Base-by-base conservation (phyloP, 2,329 filamentous ascomycete species). In the Aspergillus tanneri region DNA sequence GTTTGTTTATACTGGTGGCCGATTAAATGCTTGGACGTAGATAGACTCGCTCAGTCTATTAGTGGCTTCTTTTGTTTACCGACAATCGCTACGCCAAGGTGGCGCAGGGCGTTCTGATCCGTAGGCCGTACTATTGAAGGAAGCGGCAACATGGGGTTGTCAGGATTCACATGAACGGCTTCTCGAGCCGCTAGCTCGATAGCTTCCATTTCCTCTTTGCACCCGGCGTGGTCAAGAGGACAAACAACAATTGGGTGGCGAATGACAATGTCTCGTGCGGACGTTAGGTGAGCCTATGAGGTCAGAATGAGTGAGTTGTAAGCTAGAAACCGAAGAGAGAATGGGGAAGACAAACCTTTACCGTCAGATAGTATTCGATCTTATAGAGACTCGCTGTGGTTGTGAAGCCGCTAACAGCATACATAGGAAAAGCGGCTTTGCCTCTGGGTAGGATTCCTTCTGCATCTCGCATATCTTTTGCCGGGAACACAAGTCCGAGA, bases 191-290 rank as follows among this genome's bases (percentile, higher is more conserved):
- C 88, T 71, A 96, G 90, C 66, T 96, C 91, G 55, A 99, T 97
- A 28, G 91, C 91, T 62, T 96, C 91, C 90, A 99, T 96, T 73
- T 97, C 93, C 66, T 96, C 91, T 69, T 95, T 96, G 73, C 93
- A 99, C 12, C 87, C 88, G 57, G 95, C 89, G 64, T 96, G 90
- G 64, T 99, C 93, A 53, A 96, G 83, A 0, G 93, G 92, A 63
- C 92, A 97, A 43, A 97, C 93, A 25, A 97, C 90, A 49, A 99
- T 96, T 4, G 90, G 90, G 70, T 97, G 89, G 44, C 92, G 84
- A 35, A 97, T 79, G 23, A 84, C 78, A 46, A 99, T 95, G 67
- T 99, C 92, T 70, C 87, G 84, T 19, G 91, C 90, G 37, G 87
- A 87, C 43, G 87, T 90, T 70, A 97, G 79, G 71, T 91, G 86